Base-by-base conservation (phyloP, 805 yeast genomes). In the Starmera amethionina region DNA sequence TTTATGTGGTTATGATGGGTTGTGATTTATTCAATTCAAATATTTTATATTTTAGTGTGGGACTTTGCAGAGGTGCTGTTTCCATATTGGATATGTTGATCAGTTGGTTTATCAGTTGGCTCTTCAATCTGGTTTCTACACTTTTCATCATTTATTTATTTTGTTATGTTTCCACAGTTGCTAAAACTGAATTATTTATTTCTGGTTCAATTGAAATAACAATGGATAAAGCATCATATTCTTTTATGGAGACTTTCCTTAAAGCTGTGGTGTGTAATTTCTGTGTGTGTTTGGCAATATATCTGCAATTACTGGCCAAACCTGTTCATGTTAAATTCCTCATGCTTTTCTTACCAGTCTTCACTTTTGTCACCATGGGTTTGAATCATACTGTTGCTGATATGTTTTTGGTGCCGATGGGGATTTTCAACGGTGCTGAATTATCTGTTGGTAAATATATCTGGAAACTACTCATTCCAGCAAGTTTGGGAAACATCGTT, bases 351-450 rank as follows among this genome's bases (percentile, higher is more conserved):
- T 54, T 83, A 16, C 95, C 95, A 1, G 68, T 84, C 13, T 82
- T 82, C 58, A 77, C 89, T 0, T 82, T 85, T 58, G 93, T 82
- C n/a, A 51, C 79, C 1, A 65, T 79, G 67, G 93, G 94, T 0
- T 85, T 77, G 59, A 77, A 85, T 2, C 94, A 85, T 54, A 76
- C 77, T 2, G 87, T 85, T 8, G 95, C 94, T 1, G 95, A 85
- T 56, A 82, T 85, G 93, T 79, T 67, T 47, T 48, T 82, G 40
- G 55, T 80, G 5, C 75, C 79, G 8, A 73, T 77, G 46, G 94
- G 85, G 0, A 59, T 82, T 54, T 66, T 83, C 37, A 82, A 81
- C 57, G 75, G 79, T 13, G 82, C 85, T 1, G 70, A 75, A 3
- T 63, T 79, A 8, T 64, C 80, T 0, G 85, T 82, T 31, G 83